Conservation (phyloP, 345 rosid genomes). For the Arabidopsis arenosa region DNA sequence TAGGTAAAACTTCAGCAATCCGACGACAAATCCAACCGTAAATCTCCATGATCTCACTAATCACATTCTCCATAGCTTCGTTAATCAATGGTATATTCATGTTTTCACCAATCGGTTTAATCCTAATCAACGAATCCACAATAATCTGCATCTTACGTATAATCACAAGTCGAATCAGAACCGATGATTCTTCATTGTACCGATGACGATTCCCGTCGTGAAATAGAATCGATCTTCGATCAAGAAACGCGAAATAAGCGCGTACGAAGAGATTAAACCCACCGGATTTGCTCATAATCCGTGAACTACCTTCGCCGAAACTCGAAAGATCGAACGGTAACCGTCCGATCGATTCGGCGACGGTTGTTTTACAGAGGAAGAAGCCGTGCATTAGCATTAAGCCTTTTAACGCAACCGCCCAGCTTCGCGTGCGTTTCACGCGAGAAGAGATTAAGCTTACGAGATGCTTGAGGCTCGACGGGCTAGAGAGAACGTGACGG, state of each 20-base stretch:
- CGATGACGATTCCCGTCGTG: conserved; percentile 42
- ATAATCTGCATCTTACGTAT: conserved; percentile 60
- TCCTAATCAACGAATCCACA: conserved; percentile 63
- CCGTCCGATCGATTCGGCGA: conserved; percentile 54
- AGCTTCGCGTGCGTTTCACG: conserved; percentile 62
- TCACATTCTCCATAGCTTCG: conserved; percentile 79
- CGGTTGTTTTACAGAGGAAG: conserved; percentile 59
- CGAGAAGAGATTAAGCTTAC: conserved; percentile 57
- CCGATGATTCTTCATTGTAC: conserved; percentile 40
- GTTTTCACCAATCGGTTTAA: conserved; percentile 57
- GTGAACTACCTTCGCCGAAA: conserved; percentile 55
- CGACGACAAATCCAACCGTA: conserved; percentile 66
- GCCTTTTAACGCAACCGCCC: conserved; percentile 83
- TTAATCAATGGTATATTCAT: conserved; percentile 57
- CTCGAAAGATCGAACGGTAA: conserved; percentile 76
- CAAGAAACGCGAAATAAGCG: conserved; percentile 69
- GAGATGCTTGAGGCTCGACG: conserved; percentile 58
- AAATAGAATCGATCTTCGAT: conserved; percentile 54
- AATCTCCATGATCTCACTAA: conserved; percentile 63
- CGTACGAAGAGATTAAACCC: conserved; percentile 67
- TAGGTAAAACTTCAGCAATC: conserved; percentile 52
- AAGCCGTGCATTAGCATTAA: conserved; percentile 79
- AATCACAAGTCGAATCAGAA: conserved; percentile 47
- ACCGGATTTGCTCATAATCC: conserved; percentile 40
- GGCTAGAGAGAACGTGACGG: conserved; percentile 60